phyloP scores from a whole-genome alignment of 1,139 yeast species.

The Diutina ranongensis region DNA sequence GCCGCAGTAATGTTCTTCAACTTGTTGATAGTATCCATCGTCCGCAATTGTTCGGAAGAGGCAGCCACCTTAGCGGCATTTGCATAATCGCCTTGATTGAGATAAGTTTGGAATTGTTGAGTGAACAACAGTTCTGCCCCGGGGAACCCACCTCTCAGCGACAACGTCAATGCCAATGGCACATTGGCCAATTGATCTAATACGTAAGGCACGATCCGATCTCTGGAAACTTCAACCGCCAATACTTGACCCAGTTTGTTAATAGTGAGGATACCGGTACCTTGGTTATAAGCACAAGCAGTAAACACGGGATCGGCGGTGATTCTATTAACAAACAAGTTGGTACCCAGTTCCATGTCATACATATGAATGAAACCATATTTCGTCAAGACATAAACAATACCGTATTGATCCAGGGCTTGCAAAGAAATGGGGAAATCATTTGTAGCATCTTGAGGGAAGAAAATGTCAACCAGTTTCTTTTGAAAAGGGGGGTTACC shows the following conservation, averaged over 20 bases:
- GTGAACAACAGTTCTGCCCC: slow-evolving; percentile 91
- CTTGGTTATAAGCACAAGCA: slow-evolving; percentile 62
- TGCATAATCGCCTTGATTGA: slow-evolving; percentile 77
- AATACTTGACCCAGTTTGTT: slow-evolving; percentile 94
- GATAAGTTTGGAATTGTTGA: slow-evolving; percentile 82
- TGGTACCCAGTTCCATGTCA: slow-evolving; percentile 86
- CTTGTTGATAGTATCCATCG: slow-evolving; percentile 88
- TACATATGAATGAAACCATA: slow-evolving; percentile 94
- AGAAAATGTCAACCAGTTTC: slow-evolving; percentile 85
- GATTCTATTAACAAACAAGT: slow-evolving; percentile 91
- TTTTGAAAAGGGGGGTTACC: slow-evolving; percentile 80
- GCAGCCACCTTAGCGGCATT: slow-evolving; percentile 98
- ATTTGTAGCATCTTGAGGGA: slow-evolving; percentile 92
- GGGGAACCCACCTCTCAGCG: slow-evolving; percentile 92
- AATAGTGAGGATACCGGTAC: slow-evolving; percentile 82
- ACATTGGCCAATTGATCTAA: slow-evolving; percentile 81
- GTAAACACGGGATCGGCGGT: slow-evolving; percentile 95
- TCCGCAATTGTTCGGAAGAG: slow-evolving; percentile 85
- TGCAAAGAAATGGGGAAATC: slow-evolving; percentile 96
- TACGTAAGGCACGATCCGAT: slow-evolving; percentile 81
- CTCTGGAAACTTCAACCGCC: slow-evolving; percentile 80
- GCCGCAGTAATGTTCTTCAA: slow-evolving; percentile 88
- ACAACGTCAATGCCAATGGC: slow-evolving; percentile 74
- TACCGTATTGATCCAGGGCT: slow-evolving; percentile 76
- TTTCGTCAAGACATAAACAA: slow-evolving; percentile 82